Evolutionary conservation across 768 basidiomycete genomes (phyloP), one percentile per base, ranked within the genome.

Genomic region (Sarcodon sp.): DNA sequence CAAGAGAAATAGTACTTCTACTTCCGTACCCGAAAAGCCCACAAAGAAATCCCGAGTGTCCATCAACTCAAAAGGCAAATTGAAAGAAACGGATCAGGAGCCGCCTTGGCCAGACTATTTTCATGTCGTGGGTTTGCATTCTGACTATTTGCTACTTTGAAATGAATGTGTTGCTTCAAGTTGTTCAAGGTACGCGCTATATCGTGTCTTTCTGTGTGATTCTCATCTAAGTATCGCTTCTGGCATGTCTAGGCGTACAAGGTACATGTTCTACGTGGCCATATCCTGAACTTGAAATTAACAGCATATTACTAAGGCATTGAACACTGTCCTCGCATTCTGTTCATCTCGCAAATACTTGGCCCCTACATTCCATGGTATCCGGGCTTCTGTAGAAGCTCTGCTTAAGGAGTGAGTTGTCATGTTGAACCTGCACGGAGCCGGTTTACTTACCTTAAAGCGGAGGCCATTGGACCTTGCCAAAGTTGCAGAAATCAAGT

Each of bases 301-400:
- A 27, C 33, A 27, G 27, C 15, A 7, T 15, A 27, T 13, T 31
- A 18, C 47, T 5, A 45, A 93, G 87, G 87, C 89, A 8, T 66
- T 93, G 43, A 93, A 92, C 55, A 88, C 89, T 11, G 87, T 94
- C 4, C 73, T 92, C 36, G 89, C 85, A 0, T 94, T 94, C 57
- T 73, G 89, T 35, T 85, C 87, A 2, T 80, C 87, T 0, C 72
- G 87, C 51, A 85, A 87, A 53, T 77, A 86, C 53, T 62, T 93
- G 33, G 84, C 87, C 6, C 80, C 77, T 6, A 91, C 87, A 0
- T 93, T 91, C 56, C 69, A 79, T 6, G 73, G 78, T 3, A 71
- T 92, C 21, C 73, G 83, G 38, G 70, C 75, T 11, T 87, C 87
- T n/a, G 87, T 89, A 0, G 89, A 93, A 66, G 69, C 73, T 43